Base-by-base conservation (phyloP, 2,329 filamentous ascomycete species). In the Calonectria hongkongensis region DNA sequence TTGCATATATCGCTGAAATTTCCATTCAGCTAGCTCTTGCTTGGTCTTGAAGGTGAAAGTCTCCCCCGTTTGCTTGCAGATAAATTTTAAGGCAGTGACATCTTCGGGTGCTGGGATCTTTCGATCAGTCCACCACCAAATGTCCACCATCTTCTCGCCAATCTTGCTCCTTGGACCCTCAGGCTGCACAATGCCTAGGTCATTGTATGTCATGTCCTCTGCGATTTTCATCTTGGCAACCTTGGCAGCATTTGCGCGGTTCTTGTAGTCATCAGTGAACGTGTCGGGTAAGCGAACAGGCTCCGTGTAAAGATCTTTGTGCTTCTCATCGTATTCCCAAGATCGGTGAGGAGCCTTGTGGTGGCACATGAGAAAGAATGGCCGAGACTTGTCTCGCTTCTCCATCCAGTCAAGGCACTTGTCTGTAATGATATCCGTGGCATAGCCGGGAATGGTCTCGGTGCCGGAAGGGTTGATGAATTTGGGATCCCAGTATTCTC, bases 1-100 rank as follows among this genome's bases (percentile, higher is more conserved):
- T 80, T 89, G 86, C 87, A 90, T 89, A 74, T 90, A 90, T 2
- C 89, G 83, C 79, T 90, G 88, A 73, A 87, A 90, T 77, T 90
- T 90, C 83, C 89, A 90, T 66, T 88, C 84, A 9, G 85, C 83
- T 1, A 90, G 82, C 68, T 89, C 86, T 1, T 79, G 75, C 7
- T 75, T 51, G 0, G 79, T 84, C 21, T 81, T 76, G 76, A 89
- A 90, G 0, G 83, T 87, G 75, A 88, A 90, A 0, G 84, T 81
- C 1, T 80, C 82, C 1, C 86, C 88, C 3, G 83, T 83, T 18
- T 88, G 84, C 65, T 87, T 86, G 79, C 87, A 85, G 30, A 88
- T 85, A 7, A 89, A 79, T 45, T 69, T 78, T n/a, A 76, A 73
- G 0, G 65, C 75, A 12, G 74, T 63, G 0, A 67, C 76, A 5